These are phyloP conservation scores for Patellaria atrata DNA, from an alignment of 495 filamentous ascomycete genomes.

Conservation along the genomic window DNA sequence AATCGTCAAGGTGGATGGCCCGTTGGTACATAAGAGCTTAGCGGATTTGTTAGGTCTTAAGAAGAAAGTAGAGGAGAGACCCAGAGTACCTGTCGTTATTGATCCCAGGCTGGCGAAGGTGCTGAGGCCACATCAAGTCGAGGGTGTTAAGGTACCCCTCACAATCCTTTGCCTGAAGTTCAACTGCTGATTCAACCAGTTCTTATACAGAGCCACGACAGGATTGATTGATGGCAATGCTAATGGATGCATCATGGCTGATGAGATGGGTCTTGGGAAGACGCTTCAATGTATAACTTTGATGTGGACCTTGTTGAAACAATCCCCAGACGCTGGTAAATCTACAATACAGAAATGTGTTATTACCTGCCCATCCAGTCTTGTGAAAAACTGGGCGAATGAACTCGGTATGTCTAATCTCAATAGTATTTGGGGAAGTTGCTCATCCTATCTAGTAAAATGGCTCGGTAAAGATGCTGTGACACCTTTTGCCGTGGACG, in stretches of 20 bases:
- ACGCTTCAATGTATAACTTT: slow-evolving; percentile 71
- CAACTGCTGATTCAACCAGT: slow-evolving; percentile 30
- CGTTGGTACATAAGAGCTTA: slow-evolving; percentile 80
- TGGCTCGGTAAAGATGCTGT: slow-evolving; percentile 90
- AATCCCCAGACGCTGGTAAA: slow-evolving; percentile 88
- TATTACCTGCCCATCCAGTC: slow-evolving; percentile 93
- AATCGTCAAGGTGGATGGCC: slow-evolving; percentile 52
- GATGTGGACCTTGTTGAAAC: slow-evolving; percentile 95
- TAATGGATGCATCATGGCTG: slow-evolving; percentile 98
- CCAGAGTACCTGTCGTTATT: slow-evolving; percentile 91
- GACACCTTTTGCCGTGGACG: slow-evolving; percentile 90
- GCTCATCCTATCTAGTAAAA: slow-evolving; percentile 41
- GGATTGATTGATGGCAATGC: slow-evolving; percentile 88
- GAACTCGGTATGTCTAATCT: slow-evolving; percentile 40
- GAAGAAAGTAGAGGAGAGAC: slow-evolving; percentile 69
- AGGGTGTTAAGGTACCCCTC: slow-evolving; percentile 66
- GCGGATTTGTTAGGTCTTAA: slow-evolving; percentile 92
- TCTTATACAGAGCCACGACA: slow-evolving; percentile 86
- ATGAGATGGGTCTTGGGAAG: slow-evolving; percentile 97
- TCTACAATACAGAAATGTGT: slow-evolving; percentile 92
- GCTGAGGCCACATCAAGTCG: slow-evolving; percentile 89
- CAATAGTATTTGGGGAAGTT: background rate
- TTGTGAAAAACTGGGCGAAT: slow-evolving; percentile 97
- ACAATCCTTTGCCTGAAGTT: background rate
- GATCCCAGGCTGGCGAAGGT: slow-evolving; percentile 86